Evolutionary conservation across 1,139 yeast genomes (phyloP).

Genomic region (Hemisphaericaspora xylofermentans): DNA sequence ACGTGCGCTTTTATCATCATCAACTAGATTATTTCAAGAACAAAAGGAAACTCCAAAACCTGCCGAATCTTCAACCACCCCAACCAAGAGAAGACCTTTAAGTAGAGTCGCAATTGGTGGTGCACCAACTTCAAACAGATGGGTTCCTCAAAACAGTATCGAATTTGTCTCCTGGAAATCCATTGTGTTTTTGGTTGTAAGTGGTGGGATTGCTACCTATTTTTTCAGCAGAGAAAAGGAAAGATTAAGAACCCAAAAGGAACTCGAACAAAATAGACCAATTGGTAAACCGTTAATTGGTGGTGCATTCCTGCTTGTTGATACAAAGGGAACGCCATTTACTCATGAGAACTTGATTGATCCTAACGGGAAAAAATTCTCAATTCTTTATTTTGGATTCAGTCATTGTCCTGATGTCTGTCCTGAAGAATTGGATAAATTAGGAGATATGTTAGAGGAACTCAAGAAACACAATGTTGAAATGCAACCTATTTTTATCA

Average conservation of each 20-base stretch:
- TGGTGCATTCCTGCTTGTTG: slow-evolving; percentile 76
- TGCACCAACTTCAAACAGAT: slow-evolving; percentile 21
- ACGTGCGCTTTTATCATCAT: slow-evolving; percentile 1
- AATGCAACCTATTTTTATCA: slow-evolving; percentile 83
- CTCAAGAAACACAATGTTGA: slow-evolving; percentile 60
- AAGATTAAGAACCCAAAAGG: slow-evolving; percentile 68
- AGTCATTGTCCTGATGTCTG: slow-evolving; percentile 98
- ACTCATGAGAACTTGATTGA: slow-evolving; percentile 77
- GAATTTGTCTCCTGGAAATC: slow-evolving; percentile 92
- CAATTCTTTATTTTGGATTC: slow-evolving; percentile 88
- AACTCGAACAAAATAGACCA: slow-evolving; percentile 82
- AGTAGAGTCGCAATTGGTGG: slow-evolving; percentile 52
- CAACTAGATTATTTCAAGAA: slow-evolving; percentile 8
- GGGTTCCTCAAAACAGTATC: slow-evolving; percentile 38
- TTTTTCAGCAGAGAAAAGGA: slow-evolving; percentile 73
- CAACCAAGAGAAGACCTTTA: slow-evolving; percentile 39
- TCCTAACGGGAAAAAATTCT: slow-evolving; percentile 51
- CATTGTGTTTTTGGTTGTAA: slow-evolving; percentile 57
- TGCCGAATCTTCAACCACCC: slow-evolving; percentile 2
- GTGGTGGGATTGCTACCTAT: slow-evolving; percentile 70
- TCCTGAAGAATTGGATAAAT: slow-evolving; percentile 93
- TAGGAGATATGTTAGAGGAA: slow-evolving; percentile 72
- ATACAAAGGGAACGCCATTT: slow-evolving; percentile 67
- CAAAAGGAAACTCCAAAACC: slow-evolving; percentile 2
- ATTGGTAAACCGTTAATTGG: slow-evolving; percentile 93